Conservation (phyloP, 1,139 yeast genomes). For the Sugiyamaella novakii region DNA sequence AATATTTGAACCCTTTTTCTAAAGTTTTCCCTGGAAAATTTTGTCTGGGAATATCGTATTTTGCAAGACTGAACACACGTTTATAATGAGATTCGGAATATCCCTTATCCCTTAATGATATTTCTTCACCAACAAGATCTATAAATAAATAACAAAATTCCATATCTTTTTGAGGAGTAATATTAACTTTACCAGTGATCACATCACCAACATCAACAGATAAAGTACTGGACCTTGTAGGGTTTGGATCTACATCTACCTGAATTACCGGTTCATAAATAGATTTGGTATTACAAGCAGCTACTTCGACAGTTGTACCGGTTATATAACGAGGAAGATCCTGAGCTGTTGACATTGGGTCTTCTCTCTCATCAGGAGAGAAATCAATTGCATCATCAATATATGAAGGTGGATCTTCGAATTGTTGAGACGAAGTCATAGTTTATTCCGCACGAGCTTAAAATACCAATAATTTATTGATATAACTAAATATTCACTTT, state of each 20-base stretch:
- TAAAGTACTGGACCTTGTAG: neutral
- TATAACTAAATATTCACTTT: no score
- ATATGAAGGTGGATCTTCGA: constrained; percentile 5
- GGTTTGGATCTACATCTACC: constrained; percentile 10
- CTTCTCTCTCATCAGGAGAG: constrained; percentile 1
- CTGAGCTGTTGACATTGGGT: neutral
- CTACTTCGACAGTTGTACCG: constrained; percentile 15
- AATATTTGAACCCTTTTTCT: constrained; percentile 26
- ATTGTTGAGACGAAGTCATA: constrained; percentile 1
- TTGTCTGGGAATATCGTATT: constrained; percentile 24
- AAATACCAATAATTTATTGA: no score
- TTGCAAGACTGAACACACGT: constrained; percentile 24
- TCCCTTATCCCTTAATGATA: constrained; percentile 19
- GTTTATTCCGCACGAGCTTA: no score
- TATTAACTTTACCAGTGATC: constrained; percentile 24
- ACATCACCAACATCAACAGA: constrained; percentile 23
- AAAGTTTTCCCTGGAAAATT: constrained; percentile 27
- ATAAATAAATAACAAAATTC: constrained; percentile 18
- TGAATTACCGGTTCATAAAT: constrained; percentile 20
- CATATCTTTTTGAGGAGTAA: constrained; percentile 24
- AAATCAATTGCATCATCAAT: constrained; percentile 1
- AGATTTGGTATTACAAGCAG: constrained; percentile 1
- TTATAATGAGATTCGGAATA: constrained; percentile 17
- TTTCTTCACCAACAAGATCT: constrained; percentile 25
- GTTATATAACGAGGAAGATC: constrained; percentile 16